A percentile compares a stretch with the other conserved stretches of the same genome.
These are phyloP conservation scores for Penicillium alfredii DNA, from an alignment of 495 filamentous ascomycete species.

Conservation along the genomic window DNA sequence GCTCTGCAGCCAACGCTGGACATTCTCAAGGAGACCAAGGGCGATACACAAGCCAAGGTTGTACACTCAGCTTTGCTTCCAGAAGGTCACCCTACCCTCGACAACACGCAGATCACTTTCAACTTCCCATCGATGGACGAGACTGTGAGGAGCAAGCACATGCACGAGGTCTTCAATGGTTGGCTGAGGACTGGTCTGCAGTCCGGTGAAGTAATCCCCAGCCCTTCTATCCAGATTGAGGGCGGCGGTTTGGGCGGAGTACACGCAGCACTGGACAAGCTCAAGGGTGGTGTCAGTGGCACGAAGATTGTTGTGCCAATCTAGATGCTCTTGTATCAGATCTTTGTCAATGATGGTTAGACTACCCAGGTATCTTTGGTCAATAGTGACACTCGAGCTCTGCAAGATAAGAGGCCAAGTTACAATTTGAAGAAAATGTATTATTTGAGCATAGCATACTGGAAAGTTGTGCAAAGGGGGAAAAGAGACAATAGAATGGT, in stretches of 20 bases:
- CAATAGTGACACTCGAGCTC: too few relatives aligned
- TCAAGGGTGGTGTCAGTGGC: slow-evolving; percentile 15
- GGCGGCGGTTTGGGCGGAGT: slow-evolving; percentile 13
- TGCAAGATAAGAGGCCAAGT: too few relatives aligned
- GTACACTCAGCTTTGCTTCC: slow-evolving; percentile 23
- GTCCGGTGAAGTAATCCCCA: slow-evolving; percentile 11
- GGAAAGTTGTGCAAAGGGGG: slow-evolving; percentile 17
- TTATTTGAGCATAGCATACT: slow-evolving; percentile 42
- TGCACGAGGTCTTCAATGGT: slow-evolving; percentile 27
- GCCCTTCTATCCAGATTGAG: slow-evolving; percentile 15
- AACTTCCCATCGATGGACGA: slow-evolving; percentile 19
- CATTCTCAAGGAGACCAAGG: slow-evolving; percentile 27
- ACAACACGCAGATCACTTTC: slow-evolving; percentile 29
- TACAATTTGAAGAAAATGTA: slow-evolving; percentile 27
- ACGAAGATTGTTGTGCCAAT: slow-evolving; percentile 16
- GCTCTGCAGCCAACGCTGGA: slow-evolving; percentile 19
- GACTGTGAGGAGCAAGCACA: slow-evolving; percentile 20
- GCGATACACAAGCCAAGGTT: slow-evolving; percentile 23
- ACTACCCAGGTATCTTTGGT: too few relatives aligned
- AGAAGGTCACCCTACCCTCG: slow-evolving; percentile 19
- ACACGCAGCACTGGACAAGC: slow-evolving; percentile 15
- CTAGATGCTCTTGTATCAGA: too few relatives aligned
- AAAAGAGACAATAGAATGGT: slow-evolving; percentile 10
- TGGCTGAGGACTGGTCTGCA: slow-evolving; percentile 28
- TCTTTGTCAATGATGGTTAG: too few relatives aligned